Evolutionary conservation across 176 grass and related monocot species (phyloP), one percentile per base, ranked within the genome.

Genomic region (Carex parvula): DNA sequence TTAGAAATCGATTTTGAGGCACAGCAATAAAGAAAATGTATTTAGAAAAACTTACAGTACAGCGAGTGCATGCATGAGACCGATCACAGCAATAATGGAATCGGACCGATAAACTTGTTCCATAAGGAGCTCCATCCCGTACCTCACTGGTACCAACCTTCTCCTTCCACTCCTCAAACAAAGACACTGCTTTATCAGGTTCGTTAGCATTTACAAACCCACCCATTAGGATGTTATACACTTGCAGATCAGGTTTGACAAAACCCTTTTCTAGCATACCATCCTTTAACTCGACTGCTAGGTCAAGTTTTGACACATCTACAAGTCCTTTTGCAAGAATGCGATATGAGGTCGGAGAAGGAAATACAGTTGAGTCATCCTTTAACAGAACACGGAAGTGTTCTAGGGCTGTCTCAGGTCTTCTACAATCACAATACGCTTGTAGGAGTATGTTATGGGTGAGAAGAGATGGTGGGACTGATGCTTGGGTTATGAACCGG

Each of bases 41-140:
- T 83, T n/a, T 54, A 54, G 13, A 41, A 59, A 0, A 41, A 85
- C 97, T 91, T 90, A 99, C 97, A 99, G 71, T 16, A 99, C 97
- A 16, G 97, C 90, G 57, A 99, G 90, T 11, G 97, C 97, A 80
- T 99, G 97, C 97, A 99, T 99, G 16, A 99, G 91, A 64, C 97
- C 97, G 86, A 99, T 94, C 12, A 99, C 97, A 30, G 93, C 22
- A 24, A 24, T 24, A 24, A 91, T 75, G 97, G 97, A 91, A 99
- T 92, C 14, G 87, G 81, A 76, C 97, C 97, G 15, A 87, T 56
- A 76, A 99, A 96, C 67, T 80, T 94, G 81, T 99, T 99, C 94
- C 94, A 0, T 91, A 97, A 73, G 93, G 88, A 80, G 88, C 60
- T 0, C 94, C 94, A 82, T 93, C 89, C 26, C 84, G 70, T 81